phyloP scores from a whole-genome alignment of 371 early-diverging fungal genomes.

The Actinomortierella wolfii region DNA sequence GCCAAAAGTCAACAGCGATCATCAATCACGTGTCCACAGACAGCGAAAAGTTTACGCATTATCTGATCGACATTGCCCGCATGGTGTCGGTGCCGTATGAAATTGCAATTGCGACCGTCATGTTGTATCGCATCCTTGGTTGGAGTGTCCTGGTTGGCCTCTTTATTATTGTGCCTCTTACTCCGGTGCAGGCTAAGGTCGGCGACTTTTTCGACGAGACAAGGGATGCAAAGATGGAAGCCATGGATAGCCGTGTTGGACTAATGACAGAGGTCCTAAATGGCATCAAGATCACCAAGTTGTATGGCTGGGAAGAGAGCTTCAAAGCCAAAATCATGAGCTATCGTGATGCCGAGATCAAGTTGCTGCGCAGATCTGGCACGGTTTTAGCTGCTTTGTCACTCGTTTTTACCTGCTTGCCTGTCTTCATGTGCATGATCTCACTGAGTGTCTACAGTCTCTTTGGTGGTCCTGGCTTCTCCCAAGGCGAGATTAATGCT shows the following conservation, averaged over 20 bases:
- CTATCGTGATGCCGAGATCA: slow-evolving; percentile 48
- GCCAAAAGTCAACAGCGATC: slow-evolving; percentile 1
- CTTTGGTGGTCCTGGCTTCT: slow-evolving; percentile 26
- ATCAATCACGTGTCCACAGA: slow-evolving; percentile 8
- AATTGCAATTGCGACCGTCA: slow-evolving; percentile 22
- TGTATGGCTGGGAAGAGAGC: slow-evolving; percentile 60
- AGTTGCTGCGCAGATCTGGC: slow-evolving; percentile 69
- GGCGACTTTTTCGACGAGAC: slow-evolving; percentile 53
- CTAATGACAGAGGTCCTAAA: slow-evolving; percentile 51
- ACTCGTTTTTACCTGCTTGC: slow-evolving; percentile 33
- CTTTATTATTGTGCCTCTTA: slow-evolving; percentile 6
- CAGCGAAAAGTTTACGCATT: background rate
- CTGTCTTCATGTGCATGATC: slow-evolving; percentile 29
- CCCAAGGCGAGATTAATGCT: slow-evolving; percentile 20
- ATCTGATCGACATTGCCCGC: background rate
- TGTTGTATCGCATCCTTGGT: slow-evolving; percentile 77
- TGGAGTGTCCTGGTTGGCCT: slow-evolving; percentile 26
- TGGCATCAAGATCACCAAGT: slow-evolving; percentile 53
- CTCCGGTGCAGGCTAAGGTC: slow-evolving; percentile 18
- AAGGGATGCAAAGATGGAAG: slow-evolving; percentile 55
- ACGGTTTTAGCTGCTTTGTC: slow-evolving; percentile 29
- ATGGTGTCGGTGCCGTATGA: background rate
- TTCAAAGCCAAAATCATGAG: slow-evolving; percentile 19
- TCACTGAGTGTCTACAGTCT: slow-evolving; percentile 28
- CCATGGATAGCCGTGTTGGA: slow-evolving; percentile 30